Evolutionary conservation across 345 rosid genomes (phyloP).

Genomic region (Capsella bursapastoris): DNA sequence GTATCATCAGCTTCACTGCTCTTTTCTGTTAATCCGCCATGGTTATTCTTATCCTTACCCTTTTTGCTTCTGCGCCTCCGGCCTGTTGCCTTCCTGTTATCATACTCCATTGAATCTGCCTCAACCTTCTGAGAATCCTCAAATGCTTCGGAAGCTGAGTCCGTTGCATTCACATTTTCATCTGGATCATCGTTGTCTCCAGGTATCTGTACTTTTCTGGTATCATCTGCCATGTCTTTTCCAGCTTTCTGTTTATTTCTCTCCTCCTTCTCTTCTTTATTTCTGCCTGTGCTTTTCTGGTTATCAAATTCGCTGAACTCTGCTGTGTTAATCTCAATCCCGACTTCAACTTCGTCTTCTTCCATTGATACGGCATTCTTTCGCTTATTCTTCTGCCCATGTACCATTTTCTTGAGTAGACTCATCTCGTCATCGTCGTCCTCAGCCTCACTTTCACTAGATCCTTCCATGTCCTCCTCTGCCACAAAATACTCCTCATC

Average conservation of each 20-base stretch:
- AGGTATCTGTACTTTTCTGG: slow-evolving; percentile 39
- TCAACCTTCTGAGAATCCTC: slow-evolving; percentile 40
- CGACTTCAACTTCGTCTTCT: slow-evolving; percentile 45
- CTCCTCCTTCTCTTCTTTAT: slow-evolving; percentile 55
- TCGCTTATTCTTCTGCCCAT: slow-evolving; percentile 55
- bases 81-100: slow-evolving; percentile 41
- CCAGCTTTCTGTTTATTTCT: slow-evolving; percentile 47
- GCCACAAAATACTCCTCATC: slow-evolving; percentile 47
- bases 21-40: slow-evolving; percentile 26
- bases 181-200: slow-evolving; percentile 42
- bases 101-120: slow-evolving; percentile 36
- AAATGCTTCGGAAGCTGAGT: slow-evolving; percentile 40
- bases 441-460: slow-evolving; percentile 47
- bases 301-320: slow-evolving; percentile 53
- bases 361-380: slow-evolving; percentile 44
- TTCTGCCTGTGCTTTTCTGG: slow-evolving; percentile 57
- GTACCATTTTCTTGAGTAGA: slow-evolving; percentile 75
- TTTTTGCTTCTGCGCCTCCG: slow-evolving; percentile 46
- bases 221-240: slow-evolving; percentile 41
- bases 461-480: slow-evolving; percentile 41
- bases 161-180: slow-evolving; percentile 38
- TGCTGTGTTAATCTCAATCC: slow-evolving; percentile 49
- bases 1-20: slow-evolving; percentile 45
- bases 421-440: slow-evolving; percentile 53
- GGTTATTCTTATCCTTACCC: slow-evolving; percentile 34